Conservation (phyloP, 176 grass and related monocot genomes). For the Poa pratensis region DNA sequence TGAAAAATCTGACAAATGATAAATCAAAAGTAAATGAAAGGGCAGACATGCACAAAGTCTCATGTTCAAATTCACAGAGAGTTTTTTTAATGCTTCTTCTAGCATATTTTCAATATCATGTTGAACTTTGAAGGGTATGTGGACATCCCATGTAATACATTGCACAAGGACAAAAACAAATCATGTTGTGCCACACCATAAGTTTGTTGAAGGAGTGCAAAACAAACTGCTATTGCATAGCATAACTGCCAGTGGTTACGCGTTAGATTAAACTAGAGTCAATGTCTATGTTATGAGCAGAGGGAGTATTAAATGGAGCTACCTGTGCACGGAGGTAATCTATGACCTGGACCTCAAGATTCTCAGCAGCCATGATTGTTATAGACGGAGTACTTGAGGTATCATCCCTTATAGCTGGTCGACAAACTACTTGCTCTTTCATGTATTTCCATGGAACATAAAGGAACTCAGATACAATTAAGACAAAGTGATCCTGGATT, state of each 20-base stretch:
- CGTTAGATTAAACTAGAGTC: slow-evolving; percentile 7
- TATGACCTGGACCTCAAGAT: slow-evolving; percentile 67
- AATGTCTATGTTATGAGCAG: not conserved
- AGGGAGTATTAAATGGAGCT: slow-evolving; percentile 27
- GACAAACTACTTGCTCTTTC: slow-evolving; percentile 68
- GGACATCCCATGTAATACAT: not conserved
- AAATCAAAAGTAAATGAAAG: slow-evolving; percentile 1
- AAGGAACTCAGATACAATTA: slow-evolving; percentile 88
- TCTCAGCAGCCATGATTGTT: slow-evolving; percentile 81
- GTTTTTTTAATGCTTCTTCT: not conserved
- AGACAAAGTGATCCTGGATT: slow-evolving; percentile 86
- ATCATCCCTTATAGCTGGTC: slow-evolving; percentile 60
- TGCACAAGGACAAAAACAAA: not conserved
- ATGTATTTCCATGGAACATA: slow-evolving; percentile 94
- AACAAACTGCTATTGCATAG: not conserved
- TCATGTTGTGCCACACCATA: not conserved
- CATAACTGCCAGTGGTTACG: not conserved
- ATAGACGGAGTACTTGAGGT: slow-evolving; percentile 90
- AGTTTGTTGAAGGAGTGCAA: not conserved
- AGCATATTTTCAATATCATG: slow-evolving; percentile 4
- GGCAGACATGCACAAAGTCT: not conserved
- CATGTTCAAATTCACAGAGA: not conserved
- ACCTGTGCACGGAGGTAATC: slow-evolving; percentile 77
- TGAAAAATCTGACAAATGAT: not conserved
- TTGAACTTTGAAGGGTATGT: not conserved